Conservation (phyloP, 1,139 yeast genomes). For the Starmera stellimalicola region DNA sequence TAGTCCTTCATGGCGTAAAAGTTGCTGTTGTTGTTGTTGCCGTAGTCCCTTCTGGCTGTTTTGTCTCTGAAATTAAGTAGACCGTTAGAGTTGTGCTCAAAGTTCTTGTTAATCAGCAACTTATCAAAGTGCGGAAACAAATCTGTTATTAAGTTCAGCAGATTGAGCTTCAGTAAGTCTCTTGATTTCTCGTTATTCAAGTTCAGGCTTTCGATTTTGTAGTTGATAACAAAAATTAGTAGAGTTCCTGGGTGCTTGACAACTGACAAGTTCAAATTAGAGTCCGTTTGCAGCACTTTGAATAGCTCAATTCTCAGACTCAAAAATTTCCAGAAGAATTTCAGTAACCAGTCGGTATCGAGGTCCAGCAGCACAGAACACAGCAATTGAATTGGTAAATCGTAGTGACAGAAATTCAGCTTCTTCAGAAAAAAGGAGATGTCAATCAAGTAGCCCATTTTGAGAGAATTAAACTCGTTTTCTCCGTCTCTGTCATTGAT, state of each 20-base stretch:
- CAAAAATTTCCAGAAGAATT: conserved; percentile 16
- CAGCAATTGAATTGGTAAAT: conserved; percentile 9
- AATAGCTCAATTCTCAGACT: conserved; percentile 7
- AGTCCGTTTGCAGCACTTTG: neutral
- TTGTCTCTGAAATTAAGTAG: neutral
- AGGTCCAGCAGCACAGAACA: conserved; percentile 5
- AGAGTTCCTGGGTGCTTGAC: conserved; percentile 9
- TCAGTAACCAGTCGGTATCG: conserved; percentile 10
- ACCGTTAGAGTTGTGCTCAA: conserved; percentile 6
- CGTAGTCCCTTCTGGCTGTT: conserved; percentile 6
- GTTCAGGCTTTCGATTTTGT: conserved; percentile 6
- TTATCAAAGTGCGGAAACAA: conserved; percentile 9
- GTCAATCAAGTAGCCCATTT: conserved; percentile 13
- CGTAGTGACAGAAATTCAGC: conserved; percentile 3
- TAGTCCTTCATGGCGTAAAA: conserved; percentile 7
- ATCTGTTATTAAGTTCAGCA: conserved; percentile 8
- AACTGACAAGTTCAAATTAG: conserved; percentile 4
- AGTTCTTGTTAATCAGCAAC: conserved; percentile 9
- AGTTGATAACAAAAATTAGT: conserved; percentile 10
- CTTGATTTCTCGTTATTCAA: conserved; percentile 11
- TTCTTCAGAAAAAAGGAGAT: conserved; percentile 8
- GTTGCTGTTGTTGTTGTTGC: conserved; percentile 10
- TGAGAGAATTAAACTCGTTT: too few species aligned
- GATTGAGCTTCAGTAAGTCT: conserved; percentile 10
- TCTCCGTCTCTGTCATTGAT: too few species aligned